These are phyloP conservation scores for Ambispora gerdemannii DNA, from an alignment of 192 early-diverging fungal genomes.

Conservation along the genomic window DNA sequence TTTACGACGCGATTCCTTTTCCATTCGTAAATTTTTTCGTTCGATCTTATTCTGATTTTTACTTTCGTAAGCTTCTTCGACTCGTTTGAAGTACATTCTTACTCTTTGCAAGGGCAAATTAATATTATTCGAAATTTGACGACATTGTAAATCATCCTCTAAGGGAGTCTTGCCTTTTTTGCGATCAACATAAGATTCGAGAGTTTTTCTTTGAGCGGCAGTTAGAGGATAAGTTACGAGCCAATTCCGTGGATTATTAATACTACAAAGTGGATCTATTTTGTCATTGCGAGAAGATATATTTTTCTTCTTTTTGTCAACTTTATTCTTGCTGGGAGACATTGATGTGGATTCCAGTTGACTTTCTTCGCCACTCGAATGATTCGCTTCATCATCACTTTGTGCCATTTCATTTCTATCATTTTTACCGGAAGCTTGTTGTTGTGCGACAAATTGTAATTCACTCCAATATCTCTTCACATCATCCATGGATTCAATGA, in stretches of 20 bases:
- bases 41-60: slow-evolving; percentile 12
- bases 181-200: slow-evolving; percentile 32
- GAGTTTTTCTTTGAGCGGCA: slow-evolving; percentile 7
- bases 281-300: not conserved
- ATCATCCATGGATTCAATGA: slow-evolving; percentile 26
- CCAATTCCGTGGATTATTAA: slow-evolving; percentile 31
- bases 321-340: not conserved
- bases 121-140: slow-evolving; percentile 25
- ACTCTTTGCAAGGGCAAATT: slow-evolving; percentile 21
- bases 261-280: slow-evolving; percentile 22
- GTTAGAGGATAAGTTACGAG: slow-evolving; percentile 24
- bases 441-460: slow-evolving; percentile 31
- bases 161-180: slow-evolving; percentile 29
- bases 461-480: slow-evolving; percentile 31
- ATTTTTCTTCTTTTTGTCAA: not conserved
- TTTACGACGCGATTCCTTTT: slow-evolving; percentile 8
- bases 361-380: not conserved
- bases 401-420: not conserved
- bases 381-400: not conserved
- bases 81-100: slow-evolving; percentile 21
- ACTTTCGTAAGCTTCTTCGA: slow-evolving; percentile 28
- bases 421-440: slow-evolving; percentile 8
- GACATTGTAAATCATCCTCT: slow-evolving; percentile 28
- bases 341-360: not conserved
- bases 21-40: not conserved